phyloP scores from a whole-genome alignment of 352 stramenopile species.

The Globisporangium nodosum region DNA sequence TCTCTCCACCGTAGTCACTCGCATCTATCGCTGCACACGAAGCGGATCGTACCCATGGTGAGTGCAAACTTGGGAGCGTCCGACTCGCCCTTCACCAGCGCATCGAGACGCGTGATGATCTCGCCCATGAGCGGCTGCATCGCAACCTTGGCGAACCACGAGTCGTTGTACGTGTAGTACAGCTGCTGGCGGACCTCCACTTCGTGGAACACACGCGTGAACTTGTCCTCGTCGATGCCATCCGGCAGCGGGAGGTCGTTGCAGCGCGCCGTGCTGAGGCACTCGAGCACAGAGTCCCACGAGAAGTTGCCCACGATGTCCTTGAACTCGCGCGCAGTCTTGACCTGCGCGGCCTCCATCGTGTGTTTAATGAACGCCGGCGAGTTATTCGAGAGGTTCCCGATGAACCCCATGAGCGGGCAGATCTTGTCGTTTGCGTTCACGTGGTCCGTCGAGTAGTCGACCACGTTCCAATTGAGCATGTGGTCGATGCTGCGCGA shows the following conservation, averaged over 20 bases:
- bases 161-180: slow-evolving; percentile 73
- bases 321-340: slow-evolving; percentile 55
- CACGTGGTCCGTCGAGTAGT: slow-evolving; percentile 78
- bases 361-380: slow-evolving; percentile 47
- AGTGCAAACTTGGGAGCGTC: slow-evolving; percentile 57
- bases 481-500: slow-evolving; percentile 50
- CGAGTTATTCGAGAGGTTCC: slow-evolving; percentile 51
- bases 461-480: slow-evolving; percentile 71
- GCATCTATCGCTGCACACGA: neutral
- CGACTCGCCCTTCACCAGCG: slow-evolving; percentile 27
- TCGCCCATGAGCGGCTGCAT: slow-evolving; percentile 82
- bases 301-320: slow-evolving; percentile 72
- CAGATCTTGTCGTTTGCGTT: slow-evolving; percentile 76
- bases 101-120: slow-evolving; percentile 57
- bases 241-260: slow-evolving; percentile 61
- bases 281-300: slow-evolving; percentile 76
- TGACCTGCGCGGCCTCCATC: slow-evolving; percentile 33
- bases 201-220: slow-evolving; percentile 72
- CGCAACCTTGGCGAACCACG: slow-evolving; percentile 74
- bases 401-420: slow-evolving; percentile 67
- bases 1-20: no score
- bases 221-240: slow-evolving; percentile 64
- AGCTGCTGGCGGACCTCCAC: slow-evolving; percentile 61
- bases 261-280: slow-evolving; percentile 74
- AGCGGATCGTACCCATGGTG: slow-evolving; percentile 54